Evolutionary conservation across 768 basidiomycete genomes (phyloP).

Genomic region (Chiua virens): DNA sequence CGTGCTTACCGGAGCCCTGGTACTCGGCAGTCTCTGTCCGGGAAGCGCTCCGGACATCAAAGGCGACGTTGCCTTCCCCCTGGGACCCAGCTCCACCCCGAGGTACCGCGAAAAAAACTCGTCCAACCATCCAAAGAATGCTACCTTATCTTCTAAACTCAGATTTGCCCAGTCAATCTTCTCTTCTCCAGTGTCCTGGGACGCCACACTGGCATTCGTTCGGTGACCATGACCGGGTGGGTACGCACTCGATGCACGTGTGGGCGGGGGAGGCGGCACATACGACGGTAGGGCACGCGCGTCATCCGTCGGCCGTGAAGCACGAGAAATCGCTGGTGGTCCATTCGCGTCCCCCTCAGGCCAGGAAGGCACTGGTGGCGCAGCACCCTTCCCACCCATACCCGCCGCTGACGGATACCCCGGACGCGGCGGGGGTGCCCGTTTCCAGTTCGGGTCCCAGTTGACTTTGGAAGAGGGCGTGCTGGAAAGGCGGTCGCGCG

Average conservation of each 20-base stretch:
- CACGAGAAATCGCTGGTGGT: constrained; percentile 12
- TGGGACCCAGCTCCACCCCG: constrained; percentile 23
- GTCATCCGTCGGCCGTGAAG: constrained; percentile 13
- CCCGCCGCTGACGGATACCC: not conserved
- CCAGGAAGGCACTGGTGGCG: constrained; percentile 29
- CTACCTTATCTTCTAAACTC: constrained; percentile 62
- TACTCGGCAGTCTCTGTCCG: not conserved
- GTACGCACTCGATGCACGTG: constrained; percentile 27
- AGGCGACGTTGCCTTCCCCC: not conserved
- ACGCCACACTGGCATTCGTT: not conserved
- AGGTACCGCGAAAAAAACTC: constrained; percentile 67
- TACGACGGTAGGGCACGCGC: constrained; percentile 11
- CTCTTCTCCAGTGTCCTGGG: constrained; percentile 6
- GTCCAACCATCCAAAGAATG: constrained; percentile 78
- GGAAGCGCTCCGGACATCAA: not conserved
- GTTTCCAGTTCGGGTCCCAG: constrained; percentile 58
- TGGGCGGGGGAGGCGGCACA: constrained; percentile 27
- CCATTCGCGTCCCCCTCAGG: constrained; percentile 11
- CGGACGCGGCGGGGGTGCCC: constrained; percentile 45
- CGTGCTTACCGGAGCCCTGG: constrained; percentile 21
- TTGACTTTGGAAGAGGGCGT: constrained; percentile 58
- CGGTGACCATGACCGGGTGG: constrained; percentile 10
- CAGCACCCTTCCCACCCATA: not conserved
- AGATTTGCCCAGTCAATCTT: constrained; percentile 71
- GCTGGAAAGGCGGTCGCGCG: constrained; percentile 57